phyloP scores from a whole-genome alignment of 139 green algal species.

The Tetradesmus lagerheimii region DNA sequence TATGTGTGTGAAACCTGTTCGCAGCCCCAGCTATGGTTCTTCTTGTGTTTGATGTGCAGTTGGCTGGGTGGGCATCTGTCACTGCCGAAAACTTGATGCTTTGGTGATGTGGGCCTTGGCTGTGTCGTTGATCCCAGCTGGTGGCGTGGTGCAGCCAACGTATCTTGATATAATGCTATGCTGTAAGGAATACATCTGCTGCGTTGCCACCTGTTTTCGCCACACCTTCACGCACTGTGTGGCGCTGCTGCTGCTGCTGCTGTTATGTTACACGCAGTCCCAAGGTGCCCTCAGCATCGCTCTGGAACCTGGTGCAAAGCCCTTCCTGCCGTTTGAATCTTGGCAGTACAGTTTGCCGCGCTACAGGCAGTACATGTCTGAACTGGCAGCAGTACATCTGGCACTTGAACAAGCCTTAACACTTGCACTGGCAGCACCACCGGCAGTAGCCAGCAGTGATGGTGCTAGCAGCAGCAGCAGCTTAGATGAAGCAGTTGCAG shows the following conservation, averaged over 20 bases:
- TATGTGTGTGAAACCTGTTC: too few relatives aligned
- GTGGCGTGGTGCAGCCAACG: too few relatives aligned
- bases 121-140: too few relatives aligned
- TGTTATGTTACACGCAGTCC: neutral
- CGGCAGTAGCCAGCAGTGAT: neutral
- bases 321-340: slow-evolving; percentile 49
- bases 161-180: too few relatives aligned
- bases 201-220: too few relatives aligned
- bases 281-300: slow-evolving; percentile 19
- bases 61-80: too few relatives aligned
- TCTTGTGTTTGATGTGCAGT: too few relatives aligned
- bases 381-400: slow-evolving; percentile 50
- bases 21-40: too few relatives aligned
- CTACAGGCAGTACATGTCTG: slow-evolving; percentile 57
- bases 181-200: too few relatives aligned
- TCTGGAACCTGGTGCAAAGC: slow-evolving; percentile 15
- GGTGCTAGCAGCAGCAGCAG: slow-evolving; percentile 8
- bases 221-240: too few relatives aligned
- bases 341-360: slow-evolving; percentile 47
- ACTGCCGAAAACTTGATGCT: too few relatives aligned
- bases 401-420: slow-evolving; percentile 46
- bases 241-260: neutral
- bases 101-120: too few relatives aligned
- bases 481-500: neutral
- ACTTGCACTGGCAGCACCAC: neutral